Evolutionary conservation across 495 filamentous ascomycete genomes (phyloP).

Genomic region (Aspergillus biplanus): DNA sequence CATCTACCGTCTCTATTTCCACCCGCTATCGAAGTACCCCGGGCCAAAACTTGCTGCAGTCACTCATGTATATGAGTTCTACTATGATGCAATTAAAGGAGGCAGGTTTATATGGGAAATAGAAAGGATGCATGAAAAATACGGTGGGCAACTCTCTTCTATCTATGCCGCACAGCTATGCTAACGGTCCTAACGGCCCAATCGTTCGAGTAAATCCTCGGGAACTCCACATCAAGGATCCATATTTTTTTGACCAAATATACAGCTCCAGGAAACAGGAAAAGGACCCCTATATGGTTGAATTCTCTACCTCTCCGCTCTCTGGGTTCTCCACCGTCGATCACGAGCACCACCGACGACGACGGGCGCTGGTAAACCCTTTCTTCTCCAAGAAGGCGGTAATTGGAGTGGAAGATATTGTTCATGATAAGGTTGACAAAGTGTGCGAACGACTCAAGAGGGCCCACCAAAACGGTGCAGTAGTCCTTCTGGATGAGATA

Average conservation of each 20-base stretch:
- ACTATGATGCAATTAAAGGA: slow-evolving; percentile 45
- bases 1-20: slow-evolving; percentile 2
- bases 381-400: slow-evolving; percentile 32
- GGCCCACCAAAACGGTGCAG: background rate
- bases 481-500: background rate
- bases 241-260: slow-evolving; percentile 37
- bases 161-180: background rate
- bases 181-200: slow-evolving; percentile 45
- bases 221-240: slow-evolving; percentile 51
- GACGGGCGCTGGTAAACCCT: slow-evolving; percentile 28
- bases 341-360: slow-evolving; percentile 22
- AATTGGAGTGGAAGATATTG: slow-evolving; percentile 11
- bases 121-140: slow-evolving; percentile 45
- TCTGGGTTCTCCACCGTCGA: slow-evolving; percentile 24
- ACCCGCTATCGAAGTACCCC: slow-evolving; percentile 34
- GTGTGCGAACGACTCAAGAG: background rate
- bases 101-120: slow-evolving; percentile 47
- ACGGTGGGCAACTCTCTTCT: slow-evolving; percentile 25
- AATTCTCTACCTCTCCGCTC: slow-evolving; percentile 20
- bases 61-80: slow-evolving; percentile 53
- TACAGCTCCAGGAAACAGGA: slow-evolving; percentile 32
- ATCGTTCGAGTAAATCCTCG: slow-evolving; percentile 56
- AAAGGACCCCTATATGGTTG: slow-evolving; percentile 23
- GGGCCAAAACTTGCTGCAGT: slow-evolving; percentile 48
- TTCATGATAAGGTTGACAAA: slow-evolving; percentile 13